Conservation (phyloP, 306 rosid genomes). For the Quercus mongolica region DNA sequence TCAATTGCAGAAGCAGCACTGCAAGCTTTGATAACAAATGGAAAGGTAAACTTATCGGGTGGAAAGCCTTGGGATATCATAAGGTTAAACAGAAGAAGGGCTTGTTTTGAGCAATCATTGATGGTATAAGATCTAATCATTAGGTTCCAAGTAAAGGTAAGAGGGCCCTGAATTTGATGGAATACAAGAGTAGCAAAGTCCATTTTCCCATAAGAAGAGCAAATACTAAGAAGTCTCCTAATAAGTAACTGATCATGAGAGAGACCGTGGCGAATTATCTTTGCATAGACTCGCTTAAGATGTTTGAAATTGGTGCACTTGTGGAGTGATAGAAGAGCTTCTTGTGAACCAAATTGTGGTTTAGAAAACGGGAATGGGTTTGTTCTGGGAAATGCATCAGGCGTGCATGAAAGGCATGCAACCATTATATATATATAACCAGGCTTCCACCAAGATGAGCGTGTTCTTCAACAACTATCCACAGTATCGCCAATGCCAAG, state of each 20-base stretch:
- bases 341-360: slow-evolving; percentile 23
- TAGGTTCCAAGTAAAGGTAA: slow-evolving; percentile 66
- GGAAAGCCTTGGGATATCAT: slow-evolving; percentile 42
- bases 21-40: slow-evolving; percentile 65
- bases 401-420: slow-evolving; percentile 34
- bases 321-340: slow-evolving; percentile 45
- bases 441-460: not conserved
- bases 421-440: slow-evolving; percentile 29
- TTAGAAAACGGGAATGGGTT: slow-evolving; percentile 14
- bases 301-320: slow-evolving; percentile 51
- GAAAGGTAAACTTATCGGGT: slow-evolving; percentile 70
- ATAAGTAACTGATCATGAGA: slow-evolving; percentile 49
- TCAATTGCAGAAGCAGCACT: slow-evolving; percentile 23
- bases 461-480: not conserved
- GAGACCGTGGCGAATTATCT: slow-evolving; percentile 51
- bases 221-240: slow-evolving; percentile 47
- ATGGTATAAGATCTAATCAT: slow-evolving; percentile 47
- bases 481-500: not conserved
- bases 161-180: slow-evolving; percentile 41
- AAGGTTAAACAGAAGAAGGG: slow-evolving; percentile 40
- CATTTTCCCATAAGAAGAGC: slow-evolving; percentile 45
- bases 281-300: slow-evolving; percentile 57
- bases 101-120: slow-evolving; percentile 36
- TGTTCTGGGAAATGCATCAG: slow-evolving; percentile 19
- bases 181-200: slow-evolving; percentile 47